Percentiles rank a stretch among this genome's conserved stretches.
These are phyloP conservation scores for Pichia paraexigua DNA, from an alignment of 805 yeast genomes.

Conservation along the genomic window DNA sequence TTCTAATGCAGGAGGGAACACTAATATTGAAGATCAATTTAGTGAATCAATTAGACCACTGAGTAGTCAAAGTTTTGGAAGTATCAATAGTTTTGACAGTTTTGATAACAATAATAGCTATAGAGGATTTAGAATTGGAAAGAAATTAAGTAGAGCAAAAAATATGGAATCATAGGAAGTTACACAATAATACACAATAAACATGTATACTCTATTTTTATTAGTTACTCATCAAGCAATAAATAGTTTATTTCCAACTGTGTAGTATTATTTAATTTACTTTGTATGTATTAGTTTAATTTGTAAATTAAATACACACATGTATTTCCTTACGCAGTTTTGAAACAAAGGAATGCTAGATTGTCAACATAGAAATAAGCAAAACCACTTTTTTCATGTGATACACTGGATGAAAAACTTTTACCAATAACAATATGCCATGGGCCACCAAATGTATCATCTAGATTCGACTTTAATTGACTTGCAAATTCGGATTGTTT, in stretches of 20 bases:
- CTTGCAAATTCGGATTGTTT: slow-evolving; percentile 61
- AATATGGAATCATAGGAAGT: neutral
- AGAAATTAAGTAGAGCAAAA: neutral
- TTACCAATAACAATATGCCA: slow-evolving; percentile 83
- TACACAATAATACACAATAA: neutral
- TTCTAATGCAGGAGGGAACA: neutral
- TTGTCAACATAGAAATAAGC: slow-evolving; percentile 65
- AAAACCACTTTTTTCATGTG: slow-evolving; percentile 67
- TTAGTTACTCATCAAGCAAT: neutral
- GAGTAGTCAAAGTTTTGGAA: neutral
- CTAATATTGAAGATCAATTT: neutral
- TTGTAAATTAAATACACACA: neutral
- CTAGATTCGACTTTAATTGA: slow-evolving; percentile 54
- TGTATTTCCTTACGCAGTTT: slow-evolving; percentile 39
- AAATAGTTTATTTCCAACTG: neutral
- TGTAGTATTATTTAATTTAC: neutral
- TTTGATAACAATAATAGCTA: neutral
- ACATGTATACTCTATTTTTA: neutral
- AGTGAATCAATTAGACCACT: neutral
- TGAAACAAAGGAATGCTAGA: slow-evolving; percentile 60
- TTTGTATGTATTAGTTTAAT: too few relatives aligned
- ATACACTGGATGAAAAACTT: slow-evolving; percentile 71
- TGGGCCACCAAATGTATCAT: slow-evolving; percentile 54
- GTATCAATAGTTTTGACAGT: neutral
- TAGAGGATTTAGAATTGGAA: neutral